Conservation (phyloP, 306 rosid species). For the Rosa rugosa region DNA sequence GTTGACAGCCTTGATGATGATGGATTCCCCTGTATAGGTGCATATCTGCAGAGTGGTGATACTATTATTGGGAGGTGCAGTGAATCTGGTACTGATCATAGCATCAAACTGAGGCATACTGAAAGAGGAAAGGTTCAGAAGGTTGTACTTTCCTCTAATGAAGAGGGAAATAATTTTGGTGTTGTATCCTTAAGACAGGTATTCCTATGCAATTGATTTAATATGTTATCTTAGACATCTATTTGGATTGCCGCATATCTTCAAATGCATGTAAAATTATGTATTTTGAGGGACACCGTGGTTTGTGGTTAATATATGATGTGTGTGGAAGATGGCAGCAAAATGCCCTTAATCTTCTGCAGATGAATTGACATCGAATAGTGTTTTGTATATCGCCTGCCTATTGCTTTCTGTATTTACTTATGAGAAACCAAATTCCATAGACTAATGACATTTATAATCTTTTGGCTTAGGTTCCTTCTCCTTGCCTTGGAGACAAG, state of each 20-base stretch:
- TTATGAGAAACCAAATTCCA: too few relatives aligned
- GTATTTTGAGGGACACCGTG: neutral
- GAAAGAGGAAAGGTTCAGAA: constrained; percentile 96
- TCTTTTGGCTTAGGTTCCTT: constrained; percentile 58
- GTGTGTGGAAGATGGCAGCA: constrained; percentile 3
- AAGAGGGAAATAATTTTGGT: constrained; percentile 83
- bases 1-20: constrained; percentile 92
- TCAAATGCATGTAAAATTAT: neutral
- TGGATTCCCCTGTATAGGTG: constrained; percentile 82
- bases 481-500: constrained; percentile 91
- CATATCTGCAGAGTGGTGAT: constrained; percentile 84
- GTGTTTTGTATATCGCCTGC: neutral
- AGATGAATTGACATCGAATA: neutral
- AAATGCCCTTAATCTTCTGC: neutral
- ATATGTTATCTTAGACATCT: neutral
- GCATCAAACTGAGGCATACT: constrained; percentile 83
- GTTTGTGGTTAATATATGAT: neutral
- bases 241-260: neutral
- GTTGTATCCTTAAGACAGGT: constrained; percentile 97
- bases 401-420: neutral
- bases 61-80: constrained; percentile 80
- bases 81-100: constrained; percentile 81
- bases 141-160: constrained; percentile 86
- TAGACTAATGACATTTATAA: too few relatives aligned
- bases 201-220: neutral